Base-by-base conservation (phyloP, 331 rosid species). In the Quercus lobata region DNA sequence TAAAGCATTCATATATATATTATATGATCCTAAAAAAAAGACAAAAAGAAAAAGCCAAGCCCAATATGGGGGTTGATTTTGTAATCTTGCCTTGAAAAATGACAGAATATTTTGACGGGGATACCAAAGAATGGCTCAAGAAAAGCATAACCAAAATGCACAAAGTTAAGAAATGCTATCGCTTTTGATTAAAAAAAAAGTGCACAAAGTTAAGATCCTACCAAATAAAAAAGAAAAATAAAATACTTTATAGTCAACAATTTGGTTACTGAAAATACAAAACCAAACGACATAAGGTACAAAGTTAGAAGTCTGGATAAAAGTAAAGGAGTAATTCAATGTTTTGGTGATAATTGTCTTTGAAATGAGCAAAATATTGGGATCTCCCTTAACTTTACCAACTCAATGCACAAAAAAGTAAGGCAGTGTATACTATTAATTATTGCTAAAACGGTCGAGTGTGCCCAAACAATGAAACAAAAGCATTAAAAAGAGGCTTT, bases 331-430 rank as follows among this genome's bases (percentile, higher is more conserved):
- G 11, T 32, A 57, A 62, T 30, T 66, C 71, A 41, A 44, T 78
- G 77, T 70, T 70, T 73, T 83, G 74, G 78, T 65, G 57, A 79
- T 73, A 72, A 65, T 84, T 82, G 22, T 81, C 52, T 62, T 79
- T 76, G 41, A 78, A 76, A 76, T 44, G 79, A 69, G 57, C 25
- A 60, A n/a, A 54, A 49, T 10, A 34, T 29, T 71, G 7, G 56
- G 73, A 79, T 79, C 80, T 19, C 24, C 41, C 78, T 76, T 86
- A 32, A 18, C 75, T 80, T 71, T 57, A 80, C 72, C 78, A 69
- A 37, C 71, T 71, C 76, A 41, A 3, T 18, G 41, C 2, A 49
- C 5, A 8, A 73, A 25, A 5, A 68, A 70, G 60, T n/a, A 34
- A 53, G 5, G 74, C 37, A 37, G 44, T 72, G 18, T 53, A 5